Conservation (phyloP, 768 basidiomycete genomes). For the Tulasnella sp. region DNA sequence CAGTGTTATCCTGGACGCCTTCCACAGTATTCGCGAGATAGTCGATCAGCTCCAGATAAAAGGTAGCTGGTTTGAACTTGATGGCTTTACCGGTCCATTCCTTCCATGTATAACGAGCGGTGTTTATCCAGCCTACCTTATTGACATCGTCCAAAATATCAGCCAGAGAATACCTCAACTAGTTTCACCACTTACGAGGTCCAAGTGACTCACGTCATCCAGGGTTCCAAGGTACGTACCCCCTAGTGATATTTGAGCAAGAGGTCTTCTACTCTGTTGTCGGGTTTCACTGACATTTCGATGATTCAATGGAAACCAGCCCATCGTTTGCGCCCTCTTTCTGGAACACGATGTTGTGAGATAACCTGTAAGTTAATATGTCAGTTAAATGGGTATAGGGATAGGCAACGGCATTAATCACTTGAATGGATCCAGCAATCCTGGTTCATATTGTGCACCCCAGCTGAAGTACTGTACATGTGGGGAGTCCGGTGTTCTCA, state of each 20-base stretch:
- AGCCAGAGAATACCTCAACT: background rate
- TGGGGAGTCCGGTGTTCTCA: constrained; percentile 62
- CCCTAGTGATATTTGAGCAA: constrained; percentile 22
- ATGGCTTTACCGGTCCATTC: constrained; percentile 81
- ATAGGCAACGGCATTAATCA: constrained; percentile 6
- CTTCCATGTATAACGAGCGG: constrained; percentile 77
- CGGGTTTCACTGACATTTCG: constrained; percentile 43
- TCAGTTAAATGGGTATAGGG: background rate
- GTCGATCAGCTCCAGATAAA: constrained; percentile 75
- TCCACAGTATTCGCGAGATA: constrained; percentile 68
- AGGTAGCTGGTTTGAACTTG: constrained; percentile 81
- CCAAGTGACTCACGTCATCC: constrained; percentile 79
- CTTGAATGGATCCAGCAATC: constrained; percentile 84
- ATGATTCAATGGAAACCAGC: constrained; percentile 74
- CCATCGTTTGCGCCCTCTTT: constrained; percentile 93
- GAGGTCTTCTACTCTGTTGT: too few relatives aligned
- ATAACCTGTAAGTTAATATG: constrained; percentile 32
- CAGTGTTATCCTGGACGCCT: constrained; percentile 28
- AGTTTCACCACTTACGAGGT: constrained; percentile 35
- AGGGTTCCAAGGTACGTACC: constrained; percentile 94
- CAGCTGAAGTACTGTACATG: constrained; percentile 86
- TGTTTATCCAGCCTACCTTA: constrained; percentile 76
- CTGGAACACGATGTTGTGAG: constrained; percentile 66
- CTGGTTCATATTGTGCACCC: constrained; percentile 85
- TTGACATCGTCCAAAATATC: background rate